phyloP scores from a whole-genome alignment of 345 rosid genomes.

The Salix viminalis region DNA sequence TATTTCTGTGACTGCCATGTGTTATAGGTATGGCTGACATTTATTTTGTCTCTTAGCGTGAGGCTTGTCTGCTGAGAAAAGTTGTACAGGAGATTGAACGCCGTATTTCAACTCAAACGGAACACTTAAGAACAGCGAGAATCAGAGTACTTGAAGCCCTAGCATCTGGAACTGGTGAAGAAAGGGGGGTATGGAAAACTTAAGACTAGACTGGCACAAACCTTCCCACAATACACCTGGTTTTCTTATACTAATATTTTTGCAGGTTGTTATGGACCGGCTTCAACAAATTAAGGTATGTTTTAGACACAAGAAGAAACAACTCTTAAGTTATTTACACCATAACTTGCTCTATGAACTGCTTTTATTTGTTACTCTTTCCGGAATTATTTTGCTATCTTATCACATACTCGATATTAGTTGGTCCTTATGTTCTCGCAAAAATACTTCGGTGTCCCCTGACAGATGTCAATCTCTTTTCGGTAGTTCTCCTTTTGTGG shows the following conservation, averaged over 20 bases:
- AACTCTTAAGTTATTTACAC: neutral
- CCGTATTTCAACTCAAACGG: constrained; percentile 96
- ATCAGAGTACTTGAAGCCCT: constrained; percentile 86
- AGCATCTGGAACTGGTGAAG: constrained; percentile 66
- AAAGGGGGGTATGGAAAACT: constrained; percentile 48
- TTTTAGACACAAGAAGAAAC: neutral
- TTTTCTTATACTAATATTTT: neutral
- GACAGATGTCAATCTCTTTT: neutral
- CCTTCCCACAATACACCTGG: neutral
- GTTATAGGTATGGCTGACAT: constrained; percentile 2
- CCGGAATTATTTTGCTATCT: neutral
- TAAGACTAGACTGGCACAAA: neutral
- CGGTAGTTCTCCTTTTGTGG: neutral
- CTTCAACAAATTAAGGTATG: constrained; percentile 60
- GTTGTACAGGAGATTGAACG: constrained; percentile 94
- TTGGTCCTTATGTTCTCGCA: neutral
- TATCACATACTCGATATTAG: neutral
- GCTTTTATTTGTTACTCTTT: neutral
- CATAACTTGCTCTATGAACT: neutral
- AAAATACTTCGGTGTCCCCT: too few relatives aligned
- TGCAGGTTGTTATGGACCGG: constrained; percentile 46
- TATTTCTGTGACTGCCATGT: neutral
- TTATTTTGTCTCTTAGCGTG: constrained; percentile 57
- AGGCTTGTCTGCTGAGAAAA: constrained; percentile 71
- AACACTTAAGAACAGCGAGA: constrained; percentile 85